phyloP scores from a whole-genome alignment of 2,329 filamentous ascomycete species.

The Alternaria gansuensis region DNA sequence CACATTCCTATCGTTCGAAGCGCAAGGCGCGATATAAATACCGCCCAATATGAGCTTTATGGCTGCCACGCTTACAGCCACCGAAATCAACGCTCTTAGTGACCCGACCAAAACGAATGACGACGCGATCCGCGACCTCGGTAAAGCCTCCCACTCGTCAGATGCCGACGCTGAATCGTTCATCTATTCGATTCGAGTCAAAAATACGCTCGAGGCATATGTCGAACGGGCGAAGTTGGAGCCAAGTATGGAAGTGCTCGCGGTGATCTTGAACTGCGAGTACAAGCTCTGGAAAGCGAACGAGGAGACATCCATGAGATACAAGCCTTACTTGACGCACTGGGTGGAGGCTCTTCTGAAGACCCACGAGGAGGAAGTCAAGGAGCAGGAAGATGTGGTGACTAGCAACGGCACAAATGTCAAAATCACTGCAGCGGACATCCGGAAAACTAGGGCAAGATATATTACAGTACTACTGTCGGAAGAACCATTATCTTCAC shows the following conservation, averaged over 20 bases:
- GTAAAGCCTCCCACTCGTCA: slow-evolving; percentile 11
- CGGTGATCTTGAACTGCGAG: slow-evolving; percentile 49
- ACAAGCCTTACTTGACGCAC: slow-evolving; percentile 53
- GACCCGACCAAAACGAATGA: slow-evolving; percentile 28
- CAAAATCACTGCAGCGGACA: slow-evolving; percentile 26
- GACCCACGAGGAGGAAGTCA: slow-evolving; percentile 12
- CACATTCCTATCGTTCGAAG: slow-evolving; percentile 25
- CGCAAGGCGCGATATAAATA: slow-evolving; percentile 31
- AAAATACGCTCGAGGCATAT: slow-evolving; percentile 45
- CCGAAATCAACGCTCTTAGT: slow-evolving; percentile 39
- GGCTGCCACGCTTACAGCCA: slow-evolving; percentile 32
- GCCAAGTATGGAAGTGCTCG: slow-evolving; percentile 37
- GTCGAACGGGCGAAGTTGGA: slow-evolving; percentile 30
- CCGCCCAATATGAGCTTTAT: slow-evolving; percentile 41
- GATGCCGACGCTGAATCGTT: slow-evolving; percentile 4
- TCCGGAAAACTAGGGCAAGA: slow-evolving; percentile 33
- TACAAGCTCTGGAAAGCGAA: slow-evolving; percentile 48
- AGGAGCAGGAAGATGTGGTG: background rate
- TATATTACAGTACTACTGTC: slow-evolving; percentile 42
- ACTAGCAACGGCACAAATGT: slow-evolving; percentile 5
- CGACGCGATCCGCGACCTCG: slow-evolving; percentile 26
- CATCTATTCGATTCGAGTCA: slow-evolving; percentile 36
- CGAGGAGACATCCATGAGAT: slow-evolving; percentile 38
- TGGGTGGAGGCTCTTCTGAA: slow-evolving; percentile 52
- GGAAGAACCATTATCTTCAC: background rate